Percentiles rank a stretch among this genome's conserved stretches.
phyloP scores from a whole-genome alignment of 2,329 filamentous ascomycete species.

The Exophiala aquamarina region DNA sequence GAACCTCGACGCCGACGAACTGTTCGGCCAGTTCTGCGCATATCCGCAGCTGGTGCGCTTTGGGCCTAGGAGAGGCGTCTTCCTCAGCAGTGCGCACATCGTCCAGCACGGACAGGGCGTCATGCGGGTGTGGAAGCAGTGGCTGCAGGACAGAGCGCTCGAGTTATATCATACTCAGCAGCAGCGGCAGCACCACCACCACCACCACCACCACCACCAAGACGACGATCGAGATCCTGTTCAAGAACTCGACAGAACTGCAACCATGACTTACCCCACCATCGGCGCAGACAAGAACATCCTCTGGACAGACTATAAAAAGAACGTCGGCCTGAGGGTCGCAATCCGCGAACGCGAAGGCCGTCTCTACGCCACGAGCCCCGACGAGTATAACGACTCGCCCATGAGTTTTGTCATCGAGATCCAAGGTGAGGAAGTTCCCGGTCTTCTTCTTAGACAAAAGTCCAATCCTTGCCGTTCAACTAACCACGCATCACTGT shows the following conservation, averaged over 20 bases:
- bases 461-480: not conserved
- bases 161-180: constrained; percentile 28
- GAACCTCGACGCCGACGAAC: constrained; percentile 66
- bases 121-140: constrained; percentile 70
- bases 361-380: constrained; percentile 14
- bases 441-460: too few relatives aligned
- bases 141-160: constrained; percentile 56
- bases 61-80: constrained; percentile 60
- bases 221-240: constrained; percentile 16
- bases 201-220: too few relatives aligned
- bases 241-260: constrained; percentile 16
- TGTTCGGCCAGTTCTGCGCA: constrained; percentile 73
- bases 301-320: constrained; percentile 66
- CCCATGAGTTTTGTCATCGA: constrained; percentile 69
- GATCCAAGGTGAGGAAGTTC: constrained; percentile 61
- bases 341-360: constrained; percentile 57
- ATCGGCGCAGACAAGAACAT: constrained; percentile 44
- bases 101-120: constrained; percentile 58
- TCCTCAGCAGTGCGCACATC: constrained; percentile 65
- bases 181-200: not conserved
- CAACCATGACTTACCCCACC: constrained; percentile 18
- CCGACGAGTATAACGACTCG: constrained; percentile 53
- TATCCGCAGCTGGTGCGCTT: constrained; percentile 68
- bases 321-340: constrained; percentile 68
- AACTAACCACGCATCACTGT: not conserved